Evolutionary conservation across 306 rosid species (phyloP).

Genomic region (Dicorynia guianensis): DNA sequence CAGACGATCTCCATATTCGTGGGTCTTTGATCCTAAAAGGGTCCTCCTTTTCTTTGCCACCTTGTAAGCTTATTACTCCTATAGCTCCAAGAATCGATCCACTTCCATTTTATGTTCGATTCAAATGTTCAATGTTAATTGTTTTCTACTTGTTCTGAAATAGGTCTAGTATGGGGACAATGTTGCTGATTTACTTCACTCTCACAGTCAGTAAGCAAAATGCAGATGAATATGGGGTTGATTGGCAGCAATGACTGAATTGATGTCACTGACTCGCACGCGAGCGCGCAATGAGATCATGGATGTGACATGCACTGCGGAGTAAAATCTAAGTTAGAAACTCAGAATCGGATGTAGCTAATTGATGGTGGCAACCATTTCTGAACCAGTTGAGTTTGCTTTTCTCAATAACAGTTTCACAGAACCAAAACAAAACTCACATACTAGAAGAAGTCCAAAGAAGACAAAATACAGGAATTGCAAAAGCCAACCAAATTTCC

Average conservation of each 20-base stretch:
- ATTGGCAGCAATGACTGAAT: conserved; percentile 53
- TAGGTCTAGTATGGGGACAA: conserved; percentile 95
- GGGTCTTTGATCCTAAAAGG: conserved; percentile 86
- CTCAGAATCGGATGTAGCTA: not conserved
- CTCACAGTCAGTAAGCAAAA: conserved; percentile 66
- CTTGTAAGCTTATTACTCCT: conserved; percentile 57
- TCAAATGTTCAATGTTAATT: not conserved
- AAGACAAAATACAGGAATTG: conserved; percentile 15
- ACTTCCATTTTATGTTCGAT: not conserved
- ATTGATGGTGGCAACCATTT: too few species aligned
- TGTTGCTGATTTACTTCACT: conserved; percentile 83
- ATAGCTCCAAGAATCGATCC: not conserved
- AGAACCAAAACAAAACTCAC: not conserved
- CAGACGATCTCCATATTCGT: conserved; percentile 57
- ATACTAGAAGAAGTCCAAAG: conserved; percentile 7
- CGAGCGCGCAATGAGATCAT: conserved; percentile 9
- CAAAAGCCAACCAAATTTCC: conserved; percentile 14
- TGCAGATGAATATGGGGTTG: conserved; percentile 55
- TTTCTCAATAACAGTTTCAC: too few species aligned
- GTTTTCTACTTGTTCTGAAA: conserved; percentile 12
- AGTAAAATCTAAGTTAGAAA: conserved; percentile 22
- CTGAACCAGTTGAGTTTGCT: too few species aligned
- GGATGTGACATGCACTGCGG: conserved; percentile 7
- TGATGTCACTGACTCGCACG: not conserved
- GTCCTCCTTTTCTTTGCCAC: conserved; percentile 89